Evolutionary conservation across 805 yeast genomes (phyloP).

Genomic region (Saccharomycopsis olivae): DNA sequence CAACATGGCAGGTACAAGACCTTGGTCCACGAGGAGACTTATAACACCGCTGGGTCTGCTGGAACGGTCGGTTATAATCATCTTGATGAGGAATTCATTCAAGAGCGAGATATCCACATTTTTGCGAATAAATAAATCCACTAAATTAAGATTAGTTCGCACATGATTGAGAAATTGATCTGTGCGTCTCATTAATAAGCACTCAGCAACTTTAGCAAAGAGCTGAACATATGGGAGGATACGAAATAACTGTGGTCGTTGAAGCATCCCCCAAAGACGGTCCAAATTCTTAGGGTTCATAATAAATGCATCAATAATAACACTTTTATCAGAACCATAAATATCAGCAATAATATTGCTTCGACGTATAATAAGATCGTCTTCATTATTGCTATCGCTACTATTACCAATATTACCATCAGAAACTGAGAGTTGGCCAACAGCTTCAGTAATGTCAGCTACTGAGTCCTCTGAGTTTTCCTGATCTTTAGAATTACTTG

Average conservation of each 20-base stretch:
- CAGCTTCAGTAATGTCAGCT: constrained; percentile 10
- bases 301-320: constrained; percentile 11
- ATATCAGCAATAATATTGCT: constrained; percentile 16
- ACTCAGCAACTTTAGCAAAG: constrained; percentile 16
- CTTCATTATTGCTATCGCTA: constrained; percentile 1
- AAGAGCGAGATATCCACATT: constrained; percentile 88
- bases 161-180: constrained; percentile 28
- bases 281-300: constrained; percentile 5
- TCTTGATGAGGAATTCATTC: constrained; percentile 76
- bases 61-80: constrained; percentile 87
- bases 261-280: constrained; percentile 12
- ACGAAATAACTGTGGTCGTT: constrained; percentile 9
- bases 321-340: constrained; percentile 6
- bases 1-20: constrained; percentile 60
- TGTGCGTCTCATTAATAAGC: constrained; percentile 13
- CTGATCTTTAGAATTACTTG: not conserved
- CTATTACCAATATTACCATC: not conserved
- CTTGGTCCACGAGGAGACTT: constrained; percentile 61
- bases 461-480: constrained; percentile 1
- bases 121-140: constrained; percentile 70
- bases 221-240: constrained; percentile 12
- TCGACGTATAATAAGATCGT: constrained; percentile 7
- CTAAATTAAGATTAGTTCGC: constrained; percentile 35
- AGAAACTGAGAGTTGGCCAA: not conserved
- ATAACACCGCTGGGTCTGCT: constrained; percentile 83